Evolutionary conservation across 768 basidiomycete genomes (phyloP).

Genomic region (Boletus coccyginus): DNA sequence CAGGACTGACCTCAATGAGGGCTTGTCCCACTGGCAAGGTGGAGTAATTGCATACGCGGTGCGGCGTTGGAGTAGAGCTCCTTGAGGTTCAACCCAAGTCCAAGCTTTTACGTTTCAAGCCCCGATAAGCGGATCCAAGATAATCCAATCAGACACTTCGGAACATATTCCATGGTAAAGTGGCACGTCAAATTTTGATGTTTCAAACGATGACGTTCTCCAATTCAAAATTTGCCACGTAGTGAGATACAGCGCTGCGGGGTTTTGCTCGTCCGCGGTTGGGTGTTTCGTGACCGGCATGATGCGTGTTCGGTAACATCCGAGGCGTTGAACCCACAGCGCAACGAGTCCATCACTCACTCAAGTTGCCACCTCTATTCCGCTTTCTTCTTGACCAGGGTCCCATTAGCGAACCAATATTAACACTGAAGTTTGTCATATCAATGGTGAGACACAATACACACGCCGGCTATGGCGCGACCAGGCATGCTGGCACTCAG

Average conservation of each 20-base stretch:
- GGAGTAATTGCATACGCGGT: neutral
- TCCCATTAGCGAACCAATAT: neutral
- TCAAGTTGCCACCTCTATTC: neutral
- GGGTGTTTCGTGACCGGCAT: no score
- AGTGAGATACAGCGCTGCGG: no score
- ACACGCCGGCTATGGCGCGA: constrained; percentile 5
- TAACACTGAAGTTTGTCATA: neutral
- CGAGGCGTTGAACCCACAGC: no score
- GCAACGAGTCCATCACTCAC: no score
- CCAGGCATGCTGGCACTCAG: neutral
- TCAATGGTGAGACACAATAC: neutral
- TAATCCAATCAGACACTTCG: neutral
- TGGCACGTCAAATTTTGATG: neutral
- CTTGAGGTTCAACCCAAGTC: no score
- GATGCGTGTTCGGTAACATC: no score
- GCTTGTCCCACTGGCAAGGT: neutral
- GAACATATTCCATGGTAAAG: neutral
- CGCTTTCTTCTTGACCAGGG: neutral
- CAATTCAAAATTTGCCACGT: no score
- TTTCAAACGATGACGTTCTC: no score
- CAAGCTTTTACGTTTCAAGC: no score
- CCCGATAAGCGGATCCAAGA: no score
- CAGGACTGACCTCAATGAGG: no score
- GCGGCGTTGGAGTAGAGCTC: neutral
- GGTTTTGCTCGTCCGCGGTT: no score